Percentiles rank a stretch among this genome's conserved stretches.
phyloP scores from a whole-genome alignment of 345 rosid genomes.

The Nephelium lappaceum region DNA sequence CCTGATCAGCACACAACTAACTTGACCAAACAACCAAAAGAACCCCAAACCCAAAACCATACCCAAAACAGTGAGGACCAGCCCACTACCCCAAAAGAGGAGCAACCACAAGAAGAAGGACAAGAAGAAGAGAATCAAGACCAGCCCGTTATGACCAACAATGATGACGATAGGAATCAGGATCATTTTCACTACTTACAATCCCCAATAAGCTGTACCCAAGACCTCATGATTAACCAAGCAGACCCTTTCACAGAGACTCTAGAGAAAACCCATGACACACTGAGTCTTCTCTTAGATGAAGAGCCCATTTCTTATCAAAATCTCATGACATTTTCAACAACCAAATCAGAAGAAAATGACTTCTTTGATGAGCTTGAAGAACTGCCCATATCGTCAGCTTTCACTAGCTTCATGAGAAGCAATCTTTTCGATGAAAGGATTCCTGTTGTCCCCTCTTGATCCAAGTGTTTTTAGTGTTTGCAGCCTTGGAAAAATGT shows the following conservation, averaged over 20 bases:
- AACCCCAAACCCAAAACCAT: conserved; percentile 14
- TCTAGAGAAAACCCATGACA: conserved; percentile 15
- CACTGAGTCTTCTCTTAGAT: conserved; percentile 39
- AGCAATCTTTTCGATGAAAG: conserved; percentile 56
- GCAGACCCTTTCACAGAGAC: conserved; percentile 38
- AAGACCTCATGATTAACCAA: conserved; percentile 40
- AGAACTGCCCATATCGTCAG: conserved; percentile 56
- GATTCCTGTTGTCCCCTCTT: conserved; percentile 63
- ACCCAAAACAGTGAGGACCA: conserved; percentile 9
- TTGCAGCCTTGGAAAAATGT: conserved; percentile 30
- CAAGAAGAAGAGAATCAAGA: conserved; percentile 18
- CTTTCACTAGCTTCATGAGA: conserved; percentile 47
- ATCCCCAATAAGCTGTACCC: conserved; percentile 35
- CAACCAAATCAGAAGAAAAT: conserved; percentile 46
- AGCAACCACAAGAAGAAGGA: conserved; percentile 19
- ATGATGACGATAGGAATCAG: conserved; percentile 32
- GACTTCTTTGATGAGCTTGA: conserved; percentile 82
- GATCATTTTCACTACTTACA: conserved; percentile 50
- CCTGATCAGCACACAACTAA: conserved; percentile 31
- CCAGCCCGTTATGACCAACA: conserved; percentile 18
- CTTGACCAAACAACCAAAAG: conserved; percentile 20
- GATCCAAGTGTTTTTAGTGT: conserved; percentile 29
- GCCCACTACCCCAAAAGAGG: conserved; percentile 23
- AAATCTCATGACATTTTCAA: conserved; percentile 28
- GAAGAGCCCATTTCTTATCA: conserved; percentile 50